Evolutionary conservation across 192 early-diverging fungal species (phyloP).

Genomic region (Mortierella antarctica): DNA sequence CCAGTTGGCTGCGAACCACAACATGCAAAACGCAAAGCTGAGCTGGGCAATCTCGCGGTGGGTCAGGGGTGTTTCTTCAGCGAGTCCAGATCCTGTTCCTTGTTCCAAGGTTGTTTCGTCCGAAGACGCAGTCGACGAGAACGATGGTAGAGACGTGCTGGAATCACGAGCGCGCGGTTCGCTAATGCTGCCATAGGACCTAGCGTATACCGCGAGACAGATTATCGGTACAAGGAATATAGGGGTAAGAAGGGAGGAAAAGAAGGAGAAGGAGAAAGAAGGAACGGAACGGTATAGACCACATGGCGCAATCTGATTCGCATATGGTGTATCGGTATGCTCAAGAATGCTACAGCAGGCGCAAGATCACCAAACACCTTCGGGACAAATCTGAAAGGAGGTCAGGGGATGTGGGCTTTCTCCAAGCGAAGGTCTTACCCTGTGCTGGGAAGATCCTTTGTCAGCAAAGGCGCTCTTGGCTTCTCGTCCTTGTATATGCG

Average conservation of each 20-base stretch:
- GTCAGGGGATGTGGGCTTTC: too few relatives aligned
- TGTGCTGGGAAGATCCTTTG: background rate
- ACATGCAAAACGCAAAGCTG: conserved; percentile 73
- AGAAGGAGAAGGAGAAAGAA: conserved; percentile 4
- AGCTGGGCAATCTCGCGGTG: conserved; percentile 66
- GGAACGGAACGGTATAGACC: background rate
- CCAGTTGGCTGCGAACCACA: conserved; percentile 88
- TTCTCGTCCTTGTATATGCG: conserved; percentile 3
- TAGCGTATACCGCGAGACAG: background rate
- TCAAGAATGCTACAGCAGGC: too few relatives aligned
- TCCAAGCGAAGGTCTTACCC: background rate
- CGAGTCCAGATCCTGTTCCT: conserved; percentile 4
- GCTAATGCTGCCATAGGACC: conserved; percentile 24
- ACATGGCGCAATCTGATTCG: background rate
- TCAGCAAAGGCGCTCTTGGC: too few relatives aligned
- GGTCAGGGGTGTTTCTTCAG: conserved; percentile 7
- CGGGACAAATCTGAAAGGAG: too few relatives aligned
- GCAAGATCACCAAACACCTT: too few relatives aligned
- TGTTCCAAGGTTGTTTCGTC: conserved; percentile 26
- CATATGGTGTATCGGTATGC: too few relatives aligned
- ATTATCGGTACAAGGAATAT: too few relatives aligned
- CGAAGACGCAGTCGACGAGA: background rate
- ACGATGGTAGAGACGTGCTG: too few relatives aligned
- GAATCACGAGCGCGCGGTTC: background rate
- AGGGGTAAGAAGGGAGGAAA: background rate